Evolutionary conservation across 306 rosid species (phyloP).

Genomic region (Lablab purpureus): DNA sequence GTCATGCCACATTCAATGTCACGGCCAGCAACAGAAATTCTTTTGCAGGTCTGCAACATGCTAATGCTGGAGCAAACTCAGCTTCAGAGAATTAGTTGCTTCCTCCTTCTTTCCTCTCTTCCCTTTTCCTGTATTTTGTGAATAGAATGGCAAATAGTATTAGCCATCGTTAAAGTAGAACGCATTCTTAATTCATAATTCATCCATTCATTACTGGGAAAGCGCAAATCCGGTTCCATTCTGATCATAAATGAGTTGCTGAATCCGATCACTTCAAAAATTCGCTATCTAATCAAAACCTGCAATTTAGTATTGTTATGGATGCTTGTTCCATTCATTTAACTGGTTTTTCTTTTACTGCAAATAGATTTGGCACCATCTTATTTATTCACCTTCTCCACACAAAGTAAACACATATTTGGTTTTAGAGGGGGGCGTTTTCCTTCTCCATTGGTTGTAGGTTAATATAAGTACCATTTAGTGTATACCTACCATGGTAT

Average conservation of each 20-base stretch:
- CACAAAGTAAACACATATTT: too few species aligned
- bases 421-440: too few species aligned
- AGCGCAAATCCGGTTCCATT: background rate
- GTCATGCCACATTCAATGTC: constrained; percentile 86
- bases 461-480: too few species aligned
- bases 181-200: constrained; percentile 38
- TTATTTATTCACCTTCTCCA: background rate
- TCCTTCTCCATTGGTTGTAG: too few species aligned
- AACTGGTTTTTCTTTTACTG: background rate
- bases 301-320: background rate
- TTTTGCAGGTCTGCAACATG: constrained; percentile 74
- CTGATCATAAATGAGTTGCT: constrained; percentile 14
- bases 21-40: constrained; percentile 75
- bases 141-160: constrained; percentile 55
- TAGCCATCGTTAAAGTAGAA: constrained; percentile 47
- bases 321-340: background rate
- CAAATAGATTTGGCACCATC: background rate
- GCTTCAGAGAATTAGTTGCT: constrained; percentile 67
- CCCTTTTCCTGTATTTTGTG: constrained; percentile 55
- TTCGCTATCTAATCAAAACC: constrained; percentile 15
- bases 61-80: constrained; percentile 82
- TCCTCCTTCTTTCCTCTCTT: background rate
- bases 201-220: constrained; percentile 43
- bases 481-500: too few species aligned
- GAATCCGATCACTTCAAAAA: background rate